Conservation (phyloP, 108 stramenopile genomes). For the Cyclotella atomus region DNA sequence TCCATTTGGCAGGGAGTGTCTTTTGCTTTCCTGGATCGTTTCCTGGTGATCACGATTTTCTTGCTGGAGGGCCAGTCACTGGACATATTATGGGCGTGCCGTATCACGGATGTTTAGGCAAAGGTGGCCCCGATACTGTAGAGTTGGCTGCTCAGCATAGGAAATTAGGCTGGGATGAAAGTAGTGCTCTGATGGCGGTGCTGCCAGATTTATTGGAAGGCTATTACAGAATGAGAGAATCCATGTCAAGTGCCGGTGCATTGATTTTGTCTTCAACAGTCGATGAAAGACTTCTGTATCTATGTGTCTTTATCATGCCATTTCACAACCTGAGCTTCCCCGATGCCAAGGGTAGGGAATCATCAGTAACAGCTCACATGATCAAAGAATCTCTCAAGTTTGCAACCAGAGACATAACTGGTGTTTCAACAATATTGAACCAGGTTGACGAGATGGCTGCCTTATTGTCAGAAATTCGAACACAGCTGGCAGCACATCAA, state of each 20-base stretch:
- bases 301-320: conserved; percentile 71
- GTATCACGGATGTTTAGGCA: conserved; percentile 39
- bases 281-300: conserved; percentile 62
- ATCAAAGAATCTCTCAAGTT: conserved; percentile 84
- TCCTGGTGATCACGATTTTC: conserved; percentile 33
- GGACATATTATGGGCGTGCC: conserved; percentile 44
- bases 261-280: conserved; percentile 17
- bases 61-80: conserved; percentile 41
- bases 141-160: conserved; percentile 43
- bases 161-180: conserved; percentile 51
- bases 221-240: conserved; percentile 35
- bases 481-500: conserved; percentile 15
- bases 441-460: conserved; percentile 65
- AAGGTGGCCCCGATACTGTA: conserved; percentile 26
- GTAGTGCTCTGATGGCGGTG: conserved; percentile 37
- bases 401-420: conserved; percentile 65
- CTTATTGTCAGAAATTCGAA: conserved; percentile 49
- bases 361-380: conserved; percentile 66
- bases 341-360: conserved; percentile 57
- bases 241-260: neutral
- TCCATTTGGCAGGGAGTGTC: conserved; percentile 73
- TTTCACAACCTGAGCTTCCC: conserved; percentile 65
- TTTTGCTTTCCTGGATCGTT: conserved; percentile 71
- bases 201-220: conserved; percentile 39
- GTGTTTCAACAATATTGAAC: conserved; percentile 49